A percentile compares a stretch with the other conserved stretches of the same genome.
Conservation (phyloP, 345 rosid genomes). For the Camelina neglecta region DNA sequence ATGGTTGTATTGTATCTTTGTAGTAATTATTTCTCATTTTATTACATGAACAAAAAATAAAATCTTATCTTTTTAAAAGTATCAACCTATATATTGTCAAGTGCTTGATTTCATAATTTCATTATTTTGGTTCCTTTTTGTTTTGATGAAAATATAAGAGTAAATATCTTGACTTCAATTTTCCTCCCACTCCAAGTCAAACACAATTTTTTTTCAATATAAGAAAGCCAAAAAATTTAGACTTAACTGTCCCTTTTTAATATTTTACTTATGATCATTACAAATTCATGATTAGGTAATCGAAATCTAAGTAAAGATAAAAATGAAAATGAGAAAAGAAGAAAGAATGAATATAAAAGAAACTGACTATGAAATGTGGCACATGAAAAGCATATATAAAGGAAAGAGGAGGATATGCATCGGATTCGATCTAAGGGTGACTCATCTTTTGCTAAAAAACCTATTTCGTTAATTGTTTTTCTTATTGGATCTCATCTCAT, state of each 20-base stretch:
- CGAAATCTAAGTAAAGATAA: conserved; percentile 25
- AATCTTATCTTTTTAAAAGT: too few species aligned
- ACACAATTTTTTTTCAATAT: neutral
- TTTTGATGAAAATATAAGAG: conserved; percentile 3
- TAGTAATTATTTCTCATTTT: too few species aligned
- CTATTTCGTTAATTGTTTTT: neutral
- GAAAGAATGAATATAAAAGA: conserved; percentile 13
- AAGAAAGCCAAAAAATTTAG: neutral
- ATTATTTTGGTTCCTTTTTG: neutral
- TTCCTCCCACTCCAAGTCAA: neutral
- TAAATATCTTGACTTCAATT: neutral
- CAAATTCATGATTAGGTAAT: conserved; percentile 27
- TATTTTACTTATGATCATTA: conserved; percentile 6
- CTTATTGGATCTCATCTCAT: conserved; percentile 25
- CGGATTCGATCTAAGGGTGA: conserved; percentile 33
- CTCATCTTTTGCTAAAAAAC: conserved; percentile 3
- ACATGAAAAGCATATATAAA: conserved; percentile 30
- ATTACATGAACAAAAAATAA: too few species aligned
- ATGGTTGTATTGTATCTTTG: too few species aligned
- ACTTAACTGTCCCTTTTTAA: neutral
- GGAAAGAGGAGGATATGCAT: conserved; percentile 37
- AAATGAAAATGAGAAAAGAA: neutral
- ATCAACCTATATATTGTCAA: neutral
- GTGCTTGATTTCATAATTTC: neutral
- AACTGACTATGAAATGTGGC: conserved; percentile 30